Conservation (phyloP, 257 asterid genomes). For the Solanum ahanhuiri region DNA sequence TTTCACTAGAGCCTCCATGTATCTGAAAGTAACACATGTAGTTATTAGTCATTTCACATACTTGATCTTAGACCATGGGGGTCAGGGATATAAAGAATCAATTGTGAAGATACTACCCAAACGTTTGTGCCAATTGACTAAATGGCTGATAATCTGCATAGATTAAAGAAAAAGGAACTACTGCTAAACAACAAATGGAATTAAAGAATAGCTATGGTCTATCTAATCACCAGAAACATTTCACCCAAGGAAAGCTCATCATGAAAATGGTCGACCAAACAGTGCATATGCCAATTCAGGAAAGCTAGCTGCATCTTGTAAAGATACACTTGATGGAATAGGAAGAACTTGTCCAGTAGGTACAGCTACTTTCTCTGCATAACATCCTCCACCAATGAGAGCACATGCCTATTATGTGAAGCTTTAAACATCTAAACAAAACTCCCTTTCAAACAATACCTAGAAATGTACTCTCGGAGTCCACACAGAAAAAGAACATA, state of each 20-base stretch:
- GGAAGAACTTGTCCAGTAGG: constrained; percentile 51
- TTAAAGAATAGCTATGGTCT: background rate
- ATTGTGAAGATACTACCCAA: background rate
- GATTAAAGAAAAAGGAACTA: background rate
- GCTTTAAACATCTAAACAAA: background rate
- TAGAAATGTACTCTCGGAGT: background rate
- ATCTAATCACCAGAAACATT: constrained; percentile 50
- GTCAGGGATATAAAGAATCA: background rate
- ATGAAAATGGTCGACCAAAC: constrained; percentile 93
- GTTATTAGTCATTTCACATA: background rate
- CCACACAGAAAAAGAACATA: background rate
- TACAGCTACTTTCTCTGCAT: constrained; percentile 35
- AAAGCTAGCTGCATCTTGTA: constrained; percentile 84
- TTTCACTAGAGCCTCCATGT: constrained; percentile 88
- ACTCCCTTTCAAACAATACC: background rate
- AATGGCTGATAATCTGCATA: background rate
- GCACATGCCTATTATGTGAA: constrained; percentile 62
- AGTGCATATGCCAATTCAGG: constrained; percentile 96
- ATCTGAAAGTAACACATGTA: constrained; percentile 34
- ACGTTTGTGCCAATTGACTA: background rate
- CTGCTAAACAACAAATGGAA: background rate
- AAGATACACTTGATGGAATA: constrained; percentile 59
- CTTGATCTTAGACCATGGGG: background rate
- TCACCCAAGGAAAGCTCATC: constrained; percentile 76
- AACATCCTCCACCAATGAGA: constrained; percentile 89